Conservation (phyloP, 768 basidiomycete genomes). For the Mycena leptocephala region DNA sequence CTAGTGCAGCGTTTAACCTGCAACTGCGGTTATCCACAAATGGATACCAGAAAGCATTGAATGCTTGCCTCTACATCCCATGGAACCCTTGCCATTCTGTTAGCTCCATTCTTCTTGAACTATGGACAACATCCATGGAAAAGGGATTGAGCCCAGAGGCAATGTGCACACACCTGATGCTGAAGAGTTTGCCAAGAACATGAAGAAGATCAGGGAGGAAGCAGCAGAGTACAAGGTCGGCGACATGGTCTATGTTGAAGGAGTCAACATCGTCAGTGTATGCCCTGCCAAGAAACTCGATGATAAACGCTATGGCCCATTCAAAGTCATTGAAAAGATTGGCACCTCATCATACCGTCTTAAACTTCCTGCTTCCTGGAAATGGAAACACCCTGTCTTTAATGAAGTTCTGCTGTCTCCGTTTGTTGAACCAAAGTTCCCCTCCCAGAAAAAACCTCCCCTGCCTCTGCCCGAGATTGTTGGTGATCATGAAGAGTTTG, state of each 20-base stretch:
- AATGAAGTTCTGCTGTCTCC: slow-evolving; percentile 15
- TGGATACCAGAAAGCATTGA: too few relatives aligned
- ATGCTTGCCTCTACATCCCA: too few relatives aligned
- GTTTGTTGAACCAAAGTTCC: slow-evolving; percentile 18
- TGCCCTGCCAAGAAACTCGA: slow-evolving; percentile 40
- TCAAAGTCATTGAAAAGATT: slow-evolving; percentile 38
- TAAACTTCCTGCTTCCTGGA: slow-evolving; percentile 37
- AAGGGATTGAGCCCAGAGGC: slow-evolving; percentile 31
- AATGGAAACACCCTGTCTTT: slow-evolving; percentile 35
- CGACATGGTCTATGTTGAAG: slow-evolving; percentile 43
- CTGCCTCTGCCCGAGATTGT: slow-evolving; percentile 7
- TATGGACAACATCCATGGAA: slow-evolving; percentile 45
- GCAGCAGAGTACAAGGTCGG: slow-evolving; percentile 30
- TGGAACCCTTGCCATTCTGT: slow-evolving; percentile 46
- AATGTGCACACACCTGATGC: slow-evolving; percentile 35
- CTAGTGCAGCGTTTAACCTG: too few relatives aligned
- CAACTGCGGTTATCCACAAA: too few relatives aligned
- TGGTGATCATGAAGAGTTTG: slow-evolving; percentile 3
- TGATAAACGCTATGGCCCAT: slow-evolving; percentile 44
- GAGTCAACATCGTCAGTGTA: slow-evolving; percentile 29
- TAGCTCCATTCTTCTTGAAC: slow-evolving; percentile 50
- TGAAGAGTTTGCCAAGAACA: slow-evolving; percentile 38
- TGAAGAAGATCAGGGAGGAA: slow-evolving; percentile 37
- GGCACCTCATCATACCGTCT: slow-evolving; percentile 36
- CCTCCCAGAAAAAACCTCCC: slow-evolving; percentile 24